A percentile compares a stretch with the other conserved stretches of the same genome.
Conservation (phyloP, 495 filamentous ascomycete genomes). For the Tuber melanosporum region DNA sequence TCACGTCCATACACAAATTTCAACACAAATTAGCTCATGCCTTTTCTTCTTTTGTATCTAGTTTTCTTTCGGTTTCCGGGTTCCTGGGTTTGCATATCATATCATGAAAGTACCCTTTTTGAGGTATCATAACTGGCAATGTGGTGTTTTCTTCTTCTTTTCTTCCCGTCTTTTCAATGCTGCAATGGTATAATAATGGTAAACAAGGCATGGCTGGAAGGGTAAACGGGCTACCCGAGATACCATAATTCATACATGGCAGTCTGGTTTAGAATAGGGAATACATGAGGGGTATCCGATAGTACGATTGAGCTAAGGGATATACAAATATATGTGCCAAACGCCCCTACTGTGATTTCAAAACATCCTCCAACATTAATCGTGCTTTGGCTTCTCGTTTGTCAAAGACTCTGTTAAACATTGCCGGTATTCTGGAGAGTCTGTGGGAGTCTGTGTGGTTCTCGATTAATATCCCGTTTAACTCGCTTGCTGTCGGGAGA, state of each 20-base stretch:
- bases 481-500: not conserved
- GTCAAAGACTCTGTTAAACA: constrained; percentile 30
- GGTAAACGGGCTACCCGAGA: not conserved
- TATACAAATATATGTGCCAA: not conserved
- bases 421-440: constrained; percentile 17
- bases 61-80: not conserved
- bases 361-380: constrained; percentile 24
- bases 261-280: not conserved
- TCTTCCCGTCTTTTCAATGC: not conserved
- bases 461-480: not conserved
- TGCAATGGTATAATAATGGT: not conserved
- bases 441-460: constrained; percentile 23
- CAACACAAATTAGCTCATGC: not conserved
- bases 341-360: constrained; percentile 11
- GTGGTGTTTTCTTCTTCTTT: not conserved
- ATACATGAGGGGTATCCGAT: not conserved
- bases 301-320: not conserved
- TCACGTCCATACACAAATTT: not conserved
- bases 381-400: constrained; percentile 21
- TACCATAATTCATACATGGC: not conserved
- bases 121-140: not conserved
- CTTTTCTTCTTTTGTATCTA: constrained; percentile 1
- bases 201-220: not conserved
- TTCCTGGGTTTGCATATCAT: not conserved
- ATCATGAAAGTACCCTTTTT: not conserved